These are phyloP conservation scores for Rosa hybrid DNA, from an alignment of 331 rosid genomes.

Conservation along the genomic window DNA sequence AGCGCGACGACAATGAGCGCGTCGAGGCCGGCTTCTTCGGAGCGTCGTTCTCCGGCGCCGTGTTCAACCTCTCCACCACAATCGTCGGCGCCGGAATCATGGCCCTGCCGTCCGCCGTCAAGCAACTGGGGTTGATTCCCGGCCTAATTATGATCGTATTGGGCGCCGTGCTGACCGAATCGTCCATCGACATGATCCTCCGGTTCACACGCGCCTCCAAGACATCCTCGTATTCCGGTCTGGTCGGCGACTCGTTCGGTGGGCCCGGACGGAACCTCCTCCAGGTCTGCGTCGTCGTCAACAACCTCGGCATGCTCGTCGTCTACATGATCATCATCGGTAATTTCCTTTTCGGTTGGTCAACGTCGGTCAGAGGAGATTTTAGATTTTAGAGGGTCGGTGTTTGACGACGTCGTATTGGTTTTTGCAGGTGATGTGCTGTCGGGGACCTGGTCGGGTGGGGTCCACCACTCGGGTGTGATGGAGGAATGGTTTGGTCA, in stretches of 20 bases:
- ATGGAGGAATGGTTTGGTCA: constrained; percentile 73
- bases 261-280: constrained; percentile 43
- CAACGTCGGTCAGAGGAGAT: constrained; percentile 3
- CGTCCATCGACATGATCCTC: constrained; percentile 54
- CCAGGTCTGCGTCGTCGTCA: constrained; percentile 56
- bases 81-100: constrained; percentile 75
- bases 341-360: neutral
- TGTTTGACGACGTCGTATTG: neutral
- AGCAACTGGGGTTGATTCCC: constrained; percentile 57
- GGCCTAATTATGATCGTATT: constrained; percentile 52
- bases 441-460: constrained; percentile 59
- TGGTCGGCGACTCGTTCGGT: constrained; percentile 55
- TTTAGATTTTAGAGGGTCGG: neutral
- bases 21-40: constrained; percentile 35
- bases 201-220: constrained; percentile 57
- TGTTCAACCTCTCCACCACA: constrained; percentile 70
- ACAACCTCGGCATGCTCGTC: constrained; percentile 67
- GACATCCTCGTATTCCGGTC: constrained; percentile 46
- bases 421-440: constrained; percentile 57
- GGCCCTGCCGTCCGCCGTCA: constrained; percentile 70
- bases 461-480: constrained; percentile 53
- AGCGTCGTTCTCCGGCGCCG: constrained; percentile 65
- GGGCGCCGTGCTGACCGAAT: constrained; percentile 50
- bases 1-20: constrained; percentile 33
- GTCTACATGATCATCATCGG: constrained; percentile 82